phyloP scores from a whole-genome alignment of 345 rosid species.

The Dipteronia dyeriana region DNA sequence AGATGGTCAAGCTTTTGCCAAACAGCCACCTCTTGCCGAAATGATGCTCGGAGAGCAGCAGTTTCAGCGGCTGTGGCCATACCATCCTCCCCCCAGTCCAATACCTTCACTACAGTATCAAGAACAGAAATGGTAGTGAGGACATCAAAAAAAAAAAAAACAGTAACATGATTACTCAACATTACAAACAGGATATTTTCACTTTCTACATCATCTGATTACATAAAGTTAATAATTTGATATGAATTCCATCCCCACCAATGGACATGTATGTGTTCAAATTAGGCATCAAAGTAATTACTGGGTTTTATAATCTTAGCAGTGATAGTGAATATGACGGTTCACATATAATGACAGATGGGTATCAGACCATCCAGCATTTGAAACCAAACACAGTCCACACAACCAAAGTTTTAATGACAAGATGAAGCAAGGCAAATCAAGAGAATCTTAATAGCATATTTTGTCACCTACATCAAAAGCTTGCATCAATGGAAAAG shows the following conservation, averaged over 20 bases:
- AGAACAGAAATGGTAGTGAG: constrained; percentile 15
- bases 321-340: background rate
- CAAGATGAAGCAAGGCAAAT: background rate
- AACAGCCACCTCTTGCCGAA: constrained; percentile 83
- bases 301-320: background rate
- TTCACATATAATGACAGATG: too few relatives aligned
- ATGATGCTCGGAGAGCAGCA: constrained; percentile 64
- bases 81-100: constrained; percentile 90
- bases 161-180: background rate
- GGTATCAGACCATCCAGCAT: background rate
- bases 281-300: background rate
- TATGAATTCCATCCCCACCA: background rate
- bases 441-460: background rate
- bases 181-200: background rate
- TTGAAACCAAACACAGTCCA: background rate
- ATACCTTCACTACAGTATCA: constrained; percentile 52
- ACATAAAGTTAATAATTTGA: background rate
- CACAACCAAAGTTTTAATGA: background rate
- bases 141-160: background rate
- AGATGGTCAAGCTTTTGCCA: constrained; percentile 92
- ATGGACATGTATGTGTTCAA: background rate
- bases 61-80: constrained; percentile 56
- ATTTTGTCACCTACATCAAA: background rate
- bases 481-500: background rate
- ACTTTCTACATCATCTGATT: background rate